phyloP scores from a whole-genome alignment of 2,329 filamentous ascomycete species.

The Arachnopeziza araneosa region DNA sequence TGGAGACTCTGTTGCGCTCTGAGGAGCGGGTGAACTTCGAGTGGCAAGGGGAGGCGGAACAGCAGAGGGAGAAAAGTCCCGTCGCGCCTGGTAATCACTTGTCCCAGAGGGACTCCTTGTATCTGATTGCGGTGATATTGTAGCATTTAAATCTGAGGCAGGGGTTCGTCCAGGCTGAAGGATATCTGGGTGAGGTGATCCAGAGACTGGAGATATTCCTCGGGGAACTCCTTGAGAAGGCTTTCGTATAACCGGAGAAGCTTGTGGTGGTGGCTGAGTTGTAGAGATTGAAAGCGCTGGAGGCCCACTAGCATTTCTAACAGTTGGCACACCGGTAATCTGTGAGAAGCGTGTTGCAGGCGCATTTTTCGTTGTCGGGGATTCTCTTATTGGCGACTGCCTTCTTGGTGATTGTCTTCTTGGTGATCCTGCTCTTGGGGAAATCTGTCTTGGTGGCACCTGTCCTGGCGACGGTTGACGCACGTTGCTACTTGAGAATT shows the following conservation, averaged over 20 bases:
- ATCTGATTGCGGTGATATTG: conserved; percentile 22
- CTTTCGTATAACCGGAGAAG: conserved; percentile 18
- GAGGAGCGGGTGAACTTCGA: conserved; percentile 35
- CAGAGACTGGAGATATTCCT: conserved; percentile 13
- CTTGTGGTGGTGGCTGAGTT: conserved; percentile 18
- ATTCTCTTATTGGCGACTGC: too few relatives aligned
- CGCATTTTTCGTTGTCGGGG: conserved; percentile 6
- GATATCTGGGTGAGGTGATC: conserved; percentile 15
- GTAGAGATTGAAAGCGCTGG: conserved; percentile 20
- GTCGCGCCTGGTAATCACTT: conserved; percentile 34
- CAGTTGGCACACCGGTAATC: conserved; percentile 19
- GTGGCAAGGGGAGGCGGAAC: conserved; percentile 43
- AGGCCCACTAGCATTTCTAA: conserved; percentile 20
- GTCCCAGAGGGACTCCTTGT: conserved; percentile 15
- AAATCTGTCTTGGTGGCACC: conserved; percentile 1
- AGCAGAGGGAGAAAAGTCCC: conserved; percentile 48
- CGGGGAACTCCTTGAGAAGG: conserved; percentile 10
- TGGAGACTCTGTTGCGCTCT: conserved; percentile 26
- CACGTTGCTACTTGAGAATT: conserved; percentile 37
- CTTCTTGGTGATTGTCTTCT: too few relatives aligned
- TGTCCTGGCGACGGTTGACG: conserved; percentile 14
- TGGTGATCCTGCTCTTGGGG: too few relatives aligned
- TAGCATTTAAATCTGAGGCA: conserved; percentile 10
- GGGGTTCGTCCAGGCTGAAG: conserved; percentile 6
- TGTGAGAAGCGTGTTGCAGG: conserved; percentile 29